phyloP scores from a whole-genome alignment of 75 land plant genomes.

The Pinus tabuliformis region DNA sequence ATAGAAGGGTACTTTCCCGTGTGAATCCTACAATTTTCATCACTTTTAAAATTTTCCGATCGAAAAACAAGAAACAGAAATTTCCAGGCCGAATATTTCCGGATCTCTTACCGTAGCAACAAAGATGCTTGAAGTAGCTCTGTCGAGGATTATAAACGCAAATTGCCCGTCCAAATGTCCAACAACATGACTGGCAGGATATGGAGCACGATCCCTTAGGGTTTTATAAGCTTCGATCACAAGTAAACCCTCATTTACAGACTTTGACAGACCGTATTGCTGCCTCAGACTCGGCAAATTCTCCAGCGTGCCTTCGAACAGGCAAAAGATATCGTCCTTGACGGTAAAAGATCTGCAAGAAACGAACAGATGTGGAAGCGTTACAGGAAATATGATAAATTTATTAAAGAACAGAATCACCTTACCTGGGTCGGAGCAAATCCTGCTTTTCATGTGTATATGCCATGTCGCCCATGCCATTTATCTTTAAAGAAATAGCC shows the following conservation, averaged over 20 bases:
- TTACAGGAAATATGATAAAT: neutral
- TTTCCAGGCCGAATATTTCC: neutral
- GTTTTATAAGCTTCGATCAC: slow-evolving; percentile 73
- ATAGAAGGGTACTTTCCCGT: slow-evolving; percentile 46
- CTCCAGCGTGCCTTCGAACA: slow-evolving; percentile 59
- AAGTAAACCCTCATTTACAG: slow-evolving; percentile 50
- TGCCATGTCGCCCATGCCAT: slow-evolving; percentile 47
- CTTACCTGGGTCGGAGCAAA: slow-evolving; percentile 67
- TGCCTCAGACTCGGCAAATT: slow-evolving; percentile 54
- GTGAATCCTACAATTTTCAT: slow-evolving; percentile 31
- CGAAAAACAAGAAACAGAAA: neutral
- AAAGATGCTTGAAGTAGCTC: slow-evolving; percentile 14
- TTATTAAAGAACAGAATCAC: neutral
- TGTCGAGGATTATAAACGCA: slow-evolving; percentile 74
- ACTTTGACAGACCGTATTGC: slow-evolving; percentile 67
- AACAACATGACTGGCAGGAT: slow-evolving; percentile 67
- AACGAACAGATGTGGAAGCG: neutral
- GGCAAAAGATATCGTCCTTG: slow-evolving; percentile 69
- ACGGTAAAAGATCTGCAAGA: slow-evolving; percentile 47
- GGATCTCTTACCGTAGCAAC: slow-evolving; percentile 32
- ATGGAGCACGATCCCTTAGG: slow-evolving; percentile 81
- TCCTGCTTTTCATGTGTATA: slow-evolving; percentile 68
- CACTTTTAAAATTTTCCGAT: neutral
- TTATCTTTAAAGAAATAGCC: slow-evolving; percentile 58
- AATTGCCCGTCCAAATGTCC: slow-evolving; percentile 60